A percentile compares a stretch with the other conserved stretches of the same genome.
Conservation (phyloP, 441 rosid genomes). For the Geranium incanum region DNA sequence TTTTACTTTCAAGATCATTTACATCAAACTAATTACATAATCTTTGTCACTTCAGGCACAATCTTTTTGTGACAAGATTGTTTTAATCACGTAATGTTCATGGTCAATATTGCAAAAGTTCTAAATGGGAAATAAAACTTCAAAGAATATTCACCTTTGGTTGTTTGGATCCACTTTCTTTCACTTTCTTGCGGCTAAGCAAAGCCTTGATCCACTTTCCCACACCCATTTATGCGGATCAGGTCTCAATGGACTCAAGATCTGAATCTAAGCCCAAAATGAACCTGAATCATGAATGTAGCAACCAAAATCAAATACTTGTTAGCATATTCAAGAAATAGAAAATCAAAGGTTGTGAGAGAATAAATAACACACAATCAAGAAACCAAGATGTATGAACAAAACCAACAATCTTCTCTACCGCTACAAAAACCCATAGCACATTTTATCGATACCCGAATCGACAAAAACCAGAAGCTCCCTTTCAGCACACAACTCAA, state of each 20-base stretch:
- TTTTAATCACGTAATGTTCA: no score
- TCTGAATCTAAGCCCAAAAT: constrained; percentile 5
- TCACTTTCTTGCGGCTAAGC: constrained; percentile 29
- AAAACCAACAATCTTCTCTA: constrained; percentile 3
- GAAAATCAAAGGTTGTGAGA: neutral
- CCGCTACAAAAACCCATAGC: neutral
- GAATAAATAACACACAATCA: neutral
- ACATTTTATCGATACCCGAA: neutral
- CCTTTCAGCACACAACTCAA: neutral
- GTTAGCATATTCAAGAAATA: neutral
- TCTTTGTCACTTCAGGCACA: no score
- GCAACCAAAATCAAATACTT: neutral
- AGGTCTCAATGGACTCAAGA: constrained; percentile 11
- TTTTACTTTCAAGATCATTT: no score
- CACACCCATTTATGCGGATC: constrained; percentile 33
- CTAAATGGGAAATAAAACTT: neutral
- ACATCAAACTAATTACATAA: no score
- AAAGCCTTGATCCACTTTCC: constrained; percentile 39
- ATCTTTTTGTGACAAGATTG: no score
- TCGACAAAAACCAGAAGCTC: neutral
- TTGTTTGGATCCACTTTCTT: constrained; percentile 29
- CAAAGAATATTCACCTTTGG: constrained; percentile 25
- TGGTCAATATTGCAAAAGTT: no score
- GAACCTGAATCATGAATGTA: constrained; percentile 12
- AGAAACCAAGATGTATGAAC: neutral